A percentile compares a stretch with the other conserved stretches of the same genome.
These are phyloP conservation scores for Juglanconis sp. DNA, from an alignment of 2,329 filamentous ascomycete species.

Conservation along the genomic window DNA sequence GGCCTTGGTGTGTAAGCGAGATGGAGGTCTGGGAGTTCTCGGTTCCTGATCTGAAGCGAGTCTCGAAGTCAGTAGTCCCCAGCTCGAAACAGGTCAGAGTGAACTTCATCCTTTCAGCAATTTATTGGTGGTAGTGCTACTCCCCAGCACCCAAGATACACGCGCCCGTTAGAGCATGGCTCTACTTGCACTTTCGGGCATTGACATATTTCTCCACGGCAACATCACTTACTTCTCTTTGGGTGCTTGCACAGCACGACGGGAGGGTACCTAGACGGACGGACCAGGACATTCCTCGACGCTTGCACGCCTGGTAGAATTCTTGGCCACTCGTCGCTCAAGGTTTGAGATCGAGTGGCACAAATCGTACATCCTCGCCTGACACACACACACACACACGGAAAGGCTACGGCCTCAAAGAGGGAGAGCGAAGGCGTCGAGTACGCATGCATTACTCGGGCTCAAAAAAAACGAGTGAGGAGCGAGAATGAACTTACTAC, in stretches of 20 bases:
- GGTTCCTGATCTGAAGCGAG: not conserved
- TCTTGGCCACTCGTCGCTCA: constrained; percentile 6
- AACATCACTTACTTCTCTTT: not conserved
- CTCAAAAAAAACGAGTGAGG: no score
- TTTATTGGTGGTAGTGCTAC: no score
- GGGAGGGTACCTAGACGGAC: not conserved
- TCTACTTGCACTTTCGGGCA: not conserved
- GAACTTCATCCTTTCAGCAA: not conserved
- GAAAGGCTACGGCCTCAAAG: not conserved
- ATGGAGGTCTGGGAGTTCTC: not conserved
- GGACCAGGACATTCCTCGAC: not conserved
- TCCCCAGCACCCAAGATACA: no score
- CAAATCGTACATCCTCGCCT: constrained; percentile 18
- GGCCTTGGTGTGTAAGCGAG: constrained; percentile 9
- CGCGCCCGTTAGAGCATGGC: not conserved
- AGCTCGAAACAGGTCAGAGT: not conserved
- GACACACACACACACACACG: not conserved
- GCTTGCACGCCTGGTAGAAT: not conserved
- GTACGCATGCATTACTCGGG: not conserved
- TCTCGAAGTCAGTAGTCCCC: not conserved
- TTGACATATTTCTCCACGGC: constrained; percentile 15
- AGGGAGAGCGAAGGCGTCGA: not conserved
- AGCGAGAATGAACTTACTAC: no score
- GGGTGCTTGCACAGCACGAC: not conserved
- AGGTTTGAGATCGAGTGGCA: constrained; percentile 24